These are phyloP conservation scores for Dothidotthia symphoricarpi DNA, from an alignment of 2,329 filamentous ascomycete species.

Conservation along the genomic window DNA sequence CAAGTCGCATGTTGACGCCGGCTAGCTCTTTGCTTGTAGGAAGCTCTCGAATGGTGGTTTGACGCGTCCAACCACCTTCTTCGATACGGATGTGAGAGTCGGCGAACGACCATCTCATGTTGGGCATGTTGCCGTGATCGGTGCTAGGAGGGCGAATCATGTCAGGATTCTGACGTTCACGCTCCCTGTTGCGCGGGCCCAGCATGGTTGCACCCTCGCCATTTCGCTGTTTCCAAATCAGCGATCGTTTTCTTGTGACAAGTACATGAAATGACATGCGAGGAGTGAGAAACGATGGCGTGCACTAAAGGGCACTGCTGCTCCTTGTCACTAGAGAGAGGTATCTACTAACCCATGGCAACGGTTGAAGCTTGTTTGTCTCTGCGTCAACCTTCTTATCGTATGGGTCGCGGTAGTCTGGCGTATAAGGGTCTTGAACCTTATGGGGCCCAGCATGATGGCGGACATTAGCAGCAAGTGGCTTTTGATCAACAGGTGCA, in stretches of 20 bases:
- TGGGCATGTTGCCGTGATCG: conserved; percentile 67
- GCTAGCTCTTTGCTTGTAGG: conserved; percentile 68
- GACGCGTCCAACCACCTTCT: conserved; percentile 74
- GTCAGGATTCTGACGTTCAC: conserved; percentile 69
- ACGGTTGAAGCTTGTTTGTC: conserved; percentile 60
- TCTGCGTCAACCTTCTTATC: conserved; percentile 63
- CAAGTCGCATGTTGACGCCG: conserved; percentile 75
- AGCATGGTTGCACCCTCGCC: conserved; percentile 65
- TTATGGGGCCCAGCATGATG: conserved; percentile 28
- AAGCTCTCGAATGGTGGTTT: conserved; percentile 67
- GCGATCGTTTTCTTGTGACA: background rate
- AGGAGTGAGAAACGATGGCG: background rate
- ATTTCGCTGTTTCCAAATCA: conserved; percentile 32
- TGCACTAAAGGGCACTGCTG: background rate
- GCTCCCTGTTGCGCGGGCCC: conserved; percentile 67
- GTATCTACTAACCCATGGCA: conserved; percentile 50
- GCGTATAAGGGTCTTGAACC: conserved; percentile 55
- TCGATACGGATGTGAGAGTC: conserved; percentile 53
- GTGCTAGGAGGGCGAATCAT: conserved; percentile 70
- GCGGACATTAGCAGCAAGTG: conserved; percentile 30
- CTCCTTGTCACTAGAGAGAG: background rate
- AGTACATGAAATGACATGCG: no score
- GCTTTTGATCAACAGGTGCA: conserved; percentile 40
- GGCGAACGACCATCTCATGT: conserved; percentile 65
- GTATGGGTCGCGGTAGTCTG: conserved; percentile 59